phyloP scores from a whole-genome alignment of 768 basidiomycete species.

The Termitomyces sp. region DNA sequence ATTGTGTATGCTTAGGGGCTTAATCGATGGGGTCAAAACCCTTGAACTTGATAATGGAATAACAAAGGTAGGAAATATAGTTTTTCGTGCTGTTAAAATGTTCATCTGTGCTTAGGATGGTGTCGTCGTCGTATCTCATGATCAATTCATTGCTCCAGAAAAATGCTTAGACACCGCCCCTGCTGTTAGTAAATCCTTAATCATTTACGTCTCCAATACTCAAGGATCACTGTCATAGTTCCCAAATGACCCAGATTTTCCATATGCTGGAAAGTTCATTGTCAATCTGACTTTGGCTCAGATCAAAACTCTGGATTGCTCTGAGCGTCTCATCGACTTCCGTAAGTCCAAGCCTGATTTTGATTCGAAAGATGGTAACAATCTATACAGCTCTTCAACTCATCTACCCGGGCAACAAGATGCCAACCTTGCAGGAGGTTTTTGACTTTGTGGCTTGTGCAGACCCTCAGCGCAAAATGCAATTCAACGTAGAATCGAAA shows the following conservation, averaged over 20 bases:
- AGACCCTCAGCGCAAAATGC: constrained; percentile 57
- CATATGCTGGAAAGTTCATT: constrained; percentile 74
- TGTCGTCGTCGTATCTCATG: constrained; percentile 77
- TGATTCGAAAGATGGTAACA: neutral
- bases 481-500: constrained; percentile 82
- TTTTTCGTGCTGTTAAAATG: neutral
- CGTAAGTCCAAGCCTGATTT: constrained; percentile 38
- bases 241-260: constrained; percentile 56
- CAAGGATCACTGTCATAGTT: constrained; percentile 30
- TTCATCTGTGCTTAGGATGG: constrained; percentile 54
- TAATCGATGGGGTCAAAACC: constrained; percentile 73
- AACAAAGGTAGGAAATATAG: constrained; percentile 46
- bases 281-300: constrained; percentile 79
- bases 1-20: constrained; percentile 44
- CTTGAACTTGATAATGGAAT: constrained; percentile 79
- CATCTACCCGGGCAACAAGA: constrained; percentile 62
- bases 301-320: constrained; percentile 78
- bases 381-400: constrained; percentile 51
- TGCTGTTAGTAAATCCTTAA: constrained; percentile 32
- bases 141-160: constrained; percentile 54
- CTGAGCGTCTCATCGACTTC: constrained; percentile 52
- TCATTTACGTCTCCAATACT: constrained; percentile 13
- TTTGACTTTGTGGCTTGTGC: constrained; percentile 76
- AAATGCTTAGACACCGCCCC: constrained; percentile 73
- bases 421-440: constrained; percentile 70